Base-by-base conservation (phyloP, 768 basidiomycete species). In the Dacryopinax primogenitus region DNA sequence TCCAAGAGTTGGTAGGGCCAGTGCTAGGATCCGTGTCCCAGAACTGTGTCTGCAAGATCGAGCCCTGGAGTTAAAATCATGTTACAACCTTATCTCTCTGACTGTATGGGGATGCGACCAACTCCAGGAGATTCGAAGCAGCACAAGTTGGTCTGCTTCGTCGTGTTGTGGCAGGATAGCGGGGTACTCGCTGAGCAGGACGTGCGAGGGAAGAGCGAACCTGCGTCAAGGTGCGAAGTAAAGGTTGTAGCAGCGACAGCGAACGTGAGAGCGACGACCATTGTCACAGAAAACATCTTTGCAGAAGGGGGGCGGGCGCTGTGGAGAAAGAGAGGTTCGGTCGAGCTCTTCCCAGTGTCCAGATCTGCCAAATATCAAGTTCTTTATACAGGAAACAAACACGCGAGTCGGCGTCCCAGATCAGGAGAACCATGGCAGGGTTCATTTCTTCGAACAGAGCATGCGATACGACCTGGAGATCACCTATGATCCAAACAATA, bases 91-190 rank as follows among this genome's bases (percentile, higher is more conserved):
- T 13, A 35, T 26, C 32, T 63, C 4, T 26, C 30, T 6, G n/a
- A 30, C 4, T 13, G 21, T 16, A 12, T 44, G 15, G 18, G 35
- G 62, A 6, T 35, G 33, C 21, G 36, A 77, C 82, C 63, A 70
- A 87, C 85, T 66, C 85, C 82, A 18, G 86, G 86, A 26, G 77
- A 73, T 73, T 87, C 85, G 66, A 83, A 84, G 72, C 87, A 88
- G 71, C 87, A 88, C 12, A 77, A 71, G 64, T 82, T 35, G 7
- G 41, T 44, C 41, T 44, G 41, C 18, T 44, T 44, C 61, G 61
- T 62, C 9, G 61, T 62, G 34, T 62, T 62, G 30, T 32, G 30
- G 61, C 61, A 62, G 6, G 62, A 63, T 18, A 63, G 58, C 28
- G 47, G 66, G 11, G 51, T 58, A 30, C 18, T 58, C 51, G 51